Conservation (phyloP, 2,329 filamentous ascomycete species). For the Bertia moriformis region DNA sequence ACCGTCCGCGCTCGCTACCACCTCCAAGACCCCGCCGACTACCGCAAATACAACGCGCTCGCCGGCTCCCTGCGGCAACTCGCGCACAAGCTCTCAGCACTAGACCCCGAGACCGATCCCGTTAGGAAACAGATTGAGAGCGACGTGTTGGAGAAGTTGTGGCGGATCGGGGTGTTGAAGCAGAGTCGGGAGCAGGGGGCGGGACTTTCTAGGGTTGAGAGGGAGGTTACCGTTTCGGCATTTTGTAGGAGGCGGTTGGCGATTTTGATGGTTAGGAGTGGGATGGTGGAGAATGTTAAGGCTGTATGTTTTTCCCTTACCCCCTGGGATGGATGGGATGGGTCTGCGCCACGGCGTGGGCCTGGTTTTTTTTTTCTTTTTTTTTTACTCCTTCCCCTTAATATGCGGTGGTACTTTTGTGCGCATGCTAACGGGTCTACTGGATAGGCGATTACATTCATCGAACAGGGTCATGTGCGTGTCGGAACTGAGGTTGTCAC, state of each 20-base stretch:
- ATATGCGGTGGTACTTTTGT: too few relatives aligned
- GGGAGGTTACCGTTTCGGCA: slow-evolving; percentile 49
- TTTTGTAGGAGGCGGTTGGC: slow-evolving; percentile 45
- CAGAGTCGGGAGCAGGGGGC: slow-evolving; percentile 40
- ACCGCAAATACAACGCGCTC: slow-evolving; percentile 36
- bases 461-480: slow-evolving; percentile 55
- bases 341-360: slow-evolving; percentile 3
- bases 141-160: slow-evolving; percentile 48
- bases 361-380: too few relatives aligned
- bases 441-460: slow-evolving; percentile 33
- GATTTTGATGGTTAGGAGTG: slow-evolving; percentile 48
- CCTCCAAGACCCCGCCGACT: slow-evolving; percentile 45
- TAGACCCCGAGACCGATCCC: slow-evolving; percentile 41
- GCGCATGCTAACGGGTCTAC: slow-evolving; percentile 1
- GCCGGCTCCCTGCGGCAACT: slow-evolving; percentile 44
- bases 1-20: slow-evolving; percentile 46
- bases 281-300: slow-evolving; percentile 51
- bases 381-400: too few relatives aligned
- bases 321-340: slow-evolving; percentile 4
- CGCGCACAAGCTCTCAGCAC: slow-evolving; percentile 46
- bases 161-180: slow-evolving; percentile 48
- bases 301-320: slow-evolving; percentile 19
- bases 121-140: slow-evolving; percentile 46
- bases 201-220: slow-evolving; percentile 45
- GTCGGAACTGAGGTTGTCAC: slow-evolving; percentile 55